Conservation (phyloP, 116 monocot genomes). For the Iris pallida region DNA sequence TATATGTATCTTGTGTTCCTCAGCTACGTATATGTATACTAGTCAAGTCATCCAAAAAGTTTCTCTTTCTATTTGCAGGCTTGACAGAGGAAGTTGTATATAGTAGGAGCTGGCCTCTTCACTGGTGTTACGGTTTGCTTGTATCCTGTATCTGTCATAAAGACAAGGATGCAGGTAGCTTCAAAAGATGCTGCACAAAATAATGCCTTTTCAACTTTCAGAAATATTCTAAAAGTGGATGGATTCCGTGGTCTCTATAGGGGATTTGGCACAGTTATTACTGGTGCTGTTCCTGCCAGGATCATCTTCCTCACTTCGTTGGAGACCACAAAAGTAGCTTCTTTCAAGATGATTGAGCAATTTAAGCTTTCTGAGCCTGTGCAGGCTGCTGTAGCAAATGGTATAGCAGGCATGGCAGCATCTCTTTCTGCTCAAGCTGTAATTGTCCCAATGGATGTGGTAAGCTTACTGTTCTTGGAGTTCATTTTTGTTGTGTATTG, state of each 20-base stretch:
- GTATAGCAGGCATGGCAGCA: slow-evolving; percentile 74
- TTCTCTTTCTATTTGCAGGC: slow-evolving; percentile 34
- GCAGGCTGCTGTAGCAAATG: slow-evolving; percentile 91
- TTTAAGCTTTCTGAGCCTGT: slow-evolving; percentile 72
- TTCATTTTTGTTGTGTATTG: too few relatives aligned
- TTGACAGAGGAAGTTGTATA: slow-evolving; percentile 90
- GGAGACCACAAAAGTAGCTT: slow-evolving; percentile 73
- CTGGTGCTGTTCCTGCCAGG: slow-evolving; percentile 88
- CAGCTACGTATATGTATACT: too few relatives aligned
- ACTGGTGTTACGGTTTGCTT: slow-evolving; percentile 76
- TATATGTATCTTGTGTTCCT: neutral
- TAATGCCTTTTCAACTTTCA: slow-evolving; percentile 63
- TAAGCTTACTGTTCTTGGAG: slow-evolving; percentile 18
- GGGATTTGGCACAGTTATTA: slow-evolving; percentile 96
- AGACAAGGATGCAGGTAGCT: slow-evolving; percentile 91
- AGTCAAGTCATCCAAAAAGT: too few relatives aligned
- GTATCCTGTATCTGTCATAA: slow-evolving; percentile 89
- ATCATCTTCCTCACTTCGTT: slow-evolving; percentile 87
- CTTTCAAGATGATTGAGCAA: slow-evolving; percentile 65
- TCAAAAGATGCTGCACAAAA: slow-evolving; percentile 66
- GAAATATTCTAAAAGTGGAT: slow-evolving; percentile 75
- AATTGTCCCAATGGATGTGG: slow-evolving; percentile 98
- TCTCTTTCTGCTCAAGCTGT: slow-evolving; percentile 83
- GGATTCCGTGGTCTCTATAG: slow-evolving; percentile 86
- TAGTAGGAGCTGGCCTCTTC: slow-evolving; percentile 92